Conservation (phyloP, 192 early-diverging fungal genomes). For the Dissophora globulifera region DNA sequence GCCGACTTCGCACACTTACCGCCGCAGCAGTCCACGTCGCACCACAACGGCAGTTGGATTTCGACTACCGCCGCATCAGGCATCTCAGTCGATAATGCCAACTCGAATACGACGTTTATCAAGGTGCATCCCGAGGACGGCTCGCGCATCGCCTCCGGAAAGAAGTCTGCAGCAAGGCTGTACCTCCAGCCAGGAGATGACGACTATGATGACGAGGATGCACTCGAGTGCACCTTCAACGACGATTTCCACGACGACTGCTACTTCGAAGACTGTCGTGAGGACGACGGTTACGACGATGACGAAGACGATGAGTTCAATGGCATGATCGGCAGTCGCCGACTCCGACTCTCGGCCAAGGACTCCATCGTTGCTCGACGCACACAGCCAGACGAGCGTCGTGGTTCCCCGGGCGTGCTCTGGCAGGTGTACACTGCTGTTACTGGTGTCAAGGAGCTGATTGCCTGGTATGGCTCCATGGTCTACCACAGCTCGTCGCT, state of each 20-base stretch:
- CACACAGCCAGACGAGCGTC: not conserved
- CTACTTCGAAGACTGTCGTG: slow-evolving; percentile 22
- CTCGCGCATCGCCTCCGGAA: not conserved
- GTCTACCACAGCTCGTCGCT: slow-evolving; percentile 52
- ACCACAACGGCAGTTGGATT: slow-evolving; percentile 16
- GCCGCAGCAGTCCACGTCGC: too few relatives aligned
- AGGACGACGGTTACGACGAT: slow-evolving; percentile 5
- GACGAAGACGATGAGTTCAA: slow-evolving; percentile 28
- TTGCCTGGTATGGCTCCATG: slow-evolving; percentile 51
- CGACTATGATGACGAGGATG: slow-evolving; percentile 17
- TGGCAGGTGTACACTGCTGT: slow-evolving; percentile 54
- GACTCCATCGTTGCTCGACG: slow-evolving; percentile 15
- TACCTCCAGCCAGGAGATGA: not conserved
- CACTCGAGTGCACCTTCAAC: slow-evolving; percentile 7
- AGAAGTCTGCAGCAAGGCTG: not conserved
- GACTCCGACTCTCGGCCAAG: slow-evolving; percentile 25
- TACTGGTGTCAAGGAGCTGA: slow-evolving; percentile 41
- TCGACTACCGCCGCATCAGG: slow-evolving; percentile 20
- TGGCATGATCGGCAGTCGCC: slow-evolving; percentile 2
- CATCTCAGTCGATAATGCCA: slow-evolving; percentile 7
- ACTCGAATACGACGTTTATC: slow-evolving; percentile 39
- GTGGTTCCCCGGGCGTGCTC: slow-evolving; percentile 4
- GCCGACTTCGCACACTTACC: too few relatives aligned
- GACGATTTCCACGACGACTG: slow-evolving; percentile 25
- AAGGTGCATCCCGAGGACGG: slow-evolving; percentile 17